phyloP scores from a whole-genome alignment of 2,329 filamentous ascomycete species.

The Calonectria montana region DNA sequence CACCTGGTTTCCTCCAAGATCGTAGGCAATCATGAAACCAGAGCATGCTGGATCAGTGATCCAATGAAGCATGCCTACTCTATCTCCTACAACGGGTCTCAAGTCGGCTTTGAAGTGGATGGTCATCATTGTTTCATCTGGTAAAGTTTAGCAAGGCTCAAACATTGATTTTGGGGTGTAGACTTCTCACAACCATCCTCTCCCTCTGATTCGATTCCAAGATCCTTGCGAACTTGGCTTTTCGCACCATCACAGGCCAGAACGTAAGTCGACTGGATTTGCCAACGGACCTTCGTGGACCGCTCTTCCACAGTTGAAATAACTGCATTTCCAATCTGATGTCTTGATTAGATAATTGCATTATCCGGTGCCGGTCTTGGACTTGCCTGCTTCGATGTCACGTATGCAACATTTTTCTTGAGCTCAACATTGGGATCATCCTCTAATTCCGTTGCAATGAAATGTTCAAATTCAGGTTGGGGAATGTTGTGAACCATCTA shows the following conservation, averaged over 20 bases:
- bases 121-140: constrained; percentile 59
- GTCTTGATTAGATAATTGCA: background rate
- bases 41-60: constrained; percentile 55
- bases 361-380: background rate
- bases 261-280: constrained; percentile 46
- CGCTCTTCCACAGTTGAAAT: constrained; percentile 46
- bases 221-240: constrained; percentile 44
- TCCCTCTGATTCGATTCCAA: constrained; percentile 53
- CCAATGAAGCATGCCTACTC: constrained; percentile 58
- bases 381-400: constrained; percentile 45
- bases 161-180: too few species aligned
- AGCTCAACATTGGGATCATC: constrained; percentile 42
- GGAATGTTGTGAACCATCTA: constrained; percentile 57
- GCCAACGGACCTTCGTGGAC: constrained; percentile 29
- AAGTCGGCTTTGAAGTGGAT: constrained; percentile 57
- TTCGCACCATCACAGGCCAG: constrained; percentile 52
- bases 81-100: constrained; percentile 48
- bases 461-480: constrained; percentile 51
- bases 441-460: constrained; percentile 40
- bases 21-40: constrained; percentile 58
- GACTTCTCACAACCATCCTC: constrained; percentile 52
- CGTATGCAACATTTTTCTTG: constrained; percentile 47
- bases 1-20: constrained; percentile 54
- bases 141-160: constrained; percentile 9
- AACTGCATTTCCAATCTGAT: constrained; percentile 32